phyloP scores from a whole-genome alignment of 148 eudicot species.

The Simmondsia chinensis region DNA sequence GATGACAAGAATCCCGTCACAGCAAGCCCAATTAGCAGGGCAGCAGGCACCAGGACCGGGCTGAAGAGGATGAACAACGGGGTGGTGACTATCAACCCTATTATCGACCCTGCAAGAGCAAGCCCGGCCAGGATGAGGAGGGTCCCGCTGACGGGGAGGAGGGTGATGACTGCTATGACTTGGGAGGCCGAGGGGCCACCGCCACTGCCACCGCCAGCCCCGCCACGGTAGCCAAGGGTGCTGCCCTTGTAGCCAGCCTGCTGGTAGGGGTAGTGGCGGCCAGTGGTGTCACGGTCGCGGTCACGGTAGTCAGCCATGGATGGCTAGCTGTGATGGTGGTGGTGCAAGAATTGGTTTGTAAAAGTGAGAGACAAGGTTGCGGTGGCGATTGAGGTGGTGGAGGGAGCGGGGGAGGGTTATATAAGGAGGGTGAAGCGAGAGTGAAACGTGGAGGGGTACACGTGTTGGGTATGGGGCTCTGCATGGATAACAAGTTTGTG shows the following conservation, averaged over 20 bases:
- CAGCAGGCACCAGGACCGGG: slow-evolving; percentile 71
- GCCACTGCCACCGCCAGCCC: slow-evolving; percentile 1
- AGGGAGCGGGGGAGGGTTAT: background rate
- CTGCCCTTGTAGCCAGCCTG: slow-evolving; percentile 53
- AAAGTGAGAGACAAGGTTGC: background rate
- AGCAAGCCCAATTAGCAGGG: slow-evolving; percentile 18
- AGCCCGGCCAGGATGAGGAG: slow-evolving; percentile 51
- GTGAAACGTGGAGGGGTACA: slow-evolving; percentile 25
- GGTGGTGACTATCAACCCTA: slow-evolving; percentile 38
- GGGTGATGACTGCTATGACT: slow-evolving; percentile 46
- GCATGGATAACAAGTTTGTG: slow-evolving; percentile 69
- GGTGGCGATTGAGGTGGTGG: background rate
- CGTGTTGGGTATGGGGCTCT: slow-evolving; percentile 29
- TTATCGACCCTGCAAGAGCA: slow-evolving; percentile 28
- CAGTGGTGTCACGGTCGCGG: slow-evolving; percentile 20
- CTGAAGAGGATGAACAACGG: slow-evolving; percentile 68
- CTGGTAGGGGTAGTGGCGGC: slow-evolving; percentile 24
- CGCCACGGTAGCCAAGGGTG: slow-evolving; percentile 7
- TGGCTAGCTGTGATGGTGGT: background rate
- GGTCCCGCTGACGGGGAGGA: slow-evolving; percentile 43
- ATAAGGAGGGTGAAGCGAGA: slow-evolving; percentile 11
- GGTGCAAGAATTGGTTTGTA: too few relatives aligned
- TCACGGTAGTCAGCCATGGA: slow-evolving; percentile 23
- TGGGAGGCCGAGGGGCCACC: slow-evolving; percentile 51
- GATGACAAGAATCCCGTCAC: slow-evolving; percentile 47